phyloP scores from a whole-genome alignment of 495 filamentous ascomycete species.

The Penicillium verhagenii region DNA sequence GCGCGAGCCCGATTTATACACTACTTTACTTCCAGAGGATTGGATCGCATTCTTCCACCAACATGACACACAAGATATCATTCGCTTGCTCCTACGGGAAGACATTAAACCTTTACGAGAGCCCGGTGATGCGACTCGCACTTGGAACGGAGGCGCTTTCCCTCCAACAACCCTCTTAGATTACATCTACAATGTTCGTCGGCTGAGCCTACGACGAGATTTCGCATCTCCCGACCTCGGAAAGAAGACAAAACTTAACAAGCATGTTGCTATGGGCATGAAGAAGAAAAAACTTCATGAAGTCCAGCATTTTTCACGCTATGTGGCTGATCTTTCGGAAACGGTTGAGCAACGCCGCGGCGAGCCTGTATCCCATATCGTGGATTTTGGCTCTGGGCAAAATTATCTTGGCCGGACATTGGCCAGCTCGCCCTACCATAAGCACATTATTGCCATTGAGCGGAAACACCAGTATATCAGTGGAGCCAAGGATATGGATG shows the following conservation, averaged over 20 bases:
- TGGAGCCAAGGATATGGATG: conserved; percentile 80
- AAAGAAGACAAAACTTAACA: conserved; percentile 51
- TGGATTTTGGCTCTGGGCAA: conserved; percentile 95
- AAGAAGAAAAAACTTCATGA: conserved; percentile 95
- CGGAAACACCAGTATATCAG: conserved; percentile 79
- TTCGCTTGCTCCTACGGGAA: conserved; percentile 76
- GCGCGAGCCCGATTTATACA: conserved; percentile 75
- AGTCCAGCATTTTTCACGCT: conserved; percentile 65
- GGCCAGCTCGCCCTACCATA: conserved; percentile 80
- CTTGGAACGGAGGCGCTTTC: conserved; percentile 52
- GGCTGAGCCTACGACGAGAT: conserved; percentile 63
- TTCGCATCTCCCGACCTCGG: conserved; percentile 36
- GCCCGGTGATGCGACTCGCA: conserved; percentile 2
- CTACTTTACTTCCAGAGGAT: conserved; percentile 65
- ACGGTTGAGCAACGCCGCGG: conserved; percentile 55
- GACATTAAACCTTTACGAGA: conserved; percentile 48
- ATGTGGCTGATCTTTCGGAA: conserved; percentile 50
- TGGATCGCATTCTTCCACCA: conserved; percentile 77
- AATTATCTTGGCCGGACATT: conserved; percentile 91
- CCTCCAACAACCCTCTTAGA: conserved; percentile 67
- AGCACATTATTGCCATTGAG: conserved; percentile 87
- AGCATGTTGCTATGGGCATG: conserved; percentile 83
- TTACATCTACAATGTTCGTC: conserved; percentile 74
- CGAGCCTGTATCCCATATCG: conserved; percentile 73
- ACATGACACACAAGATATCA: conserved; percentile 66